Evolutionary conservation across 495 filamentous ascomycete species (phyloP).

Genomic region (Patellaria atrata): DNA sequence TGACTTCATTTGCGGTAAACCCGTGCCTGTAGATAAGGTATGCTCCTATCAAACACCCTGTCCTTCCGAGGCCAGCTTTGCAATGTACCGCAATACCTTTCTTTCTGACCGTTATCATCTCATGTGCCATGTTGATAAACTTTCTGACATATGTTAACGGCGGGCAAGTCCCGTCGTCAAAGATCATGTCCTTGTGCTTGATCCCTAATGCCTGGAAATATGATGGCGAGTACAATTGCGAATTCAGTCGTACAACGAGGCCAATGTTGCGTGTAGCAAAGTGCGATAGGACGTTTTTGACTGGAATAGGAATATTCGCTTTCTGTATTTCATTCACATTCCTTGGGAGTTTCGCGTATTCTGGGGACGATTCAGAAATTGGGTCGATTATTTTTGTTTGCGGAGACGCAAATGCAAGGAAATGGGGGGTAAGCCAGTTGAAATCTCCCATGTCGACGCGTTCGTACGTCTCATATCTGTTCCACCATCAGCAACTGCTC

Average conservation of each 20-base stretch:
- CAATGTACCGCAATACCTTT: conserved; percentile 93
- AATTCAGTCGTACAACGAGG: conserved; percentile 89
- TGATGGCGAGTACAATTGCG: conserved; percentile 82
- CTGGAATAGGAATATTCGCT: conserved; percentile 55
- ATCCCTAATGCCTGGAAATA: conserved; percentile 94
- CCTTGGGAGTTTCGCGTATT: conserved; percentile 56
- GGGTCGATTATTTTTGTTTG: conserved; percentile 58
- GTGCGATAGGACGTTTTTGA: conserved; percentile 89
- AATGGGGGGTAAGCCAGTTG: conserved; percentile 95
- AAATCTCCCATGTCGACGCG: conserved; percentile 97
- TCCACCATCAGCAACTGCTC: not conserved
- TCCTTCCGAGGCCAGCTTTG: conserved; percentile 94
- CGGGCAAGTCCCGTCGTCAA: conserved; percentile 95
- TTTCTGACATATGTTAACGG: conserved; percentile 68
- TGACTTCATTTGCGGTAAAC: conserved; percentile 97
- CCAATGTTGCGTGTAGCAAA: conserved; percentile 78
- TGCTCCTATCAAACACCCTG: conserved; percentile 89
- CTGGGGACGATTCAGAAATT: conserved; percentile 54
- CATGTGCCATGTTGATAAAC: conserved; percentile 89
- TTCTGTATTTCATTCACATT: conserved; percentile 49
- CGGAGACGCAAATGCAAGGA: conserved; percentile 92
- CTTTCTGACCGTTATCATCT: conserved; percentile 76
- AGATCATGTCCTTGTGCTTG: conserved; percentile 95
- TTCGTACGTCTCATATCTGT: conserved; percentile 79
- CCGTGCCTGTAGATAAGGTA: conserved; percentile 96